Conservation (phyloP, 148 eudicot genomes). For the Pharnaceum exiguum region DNA sequence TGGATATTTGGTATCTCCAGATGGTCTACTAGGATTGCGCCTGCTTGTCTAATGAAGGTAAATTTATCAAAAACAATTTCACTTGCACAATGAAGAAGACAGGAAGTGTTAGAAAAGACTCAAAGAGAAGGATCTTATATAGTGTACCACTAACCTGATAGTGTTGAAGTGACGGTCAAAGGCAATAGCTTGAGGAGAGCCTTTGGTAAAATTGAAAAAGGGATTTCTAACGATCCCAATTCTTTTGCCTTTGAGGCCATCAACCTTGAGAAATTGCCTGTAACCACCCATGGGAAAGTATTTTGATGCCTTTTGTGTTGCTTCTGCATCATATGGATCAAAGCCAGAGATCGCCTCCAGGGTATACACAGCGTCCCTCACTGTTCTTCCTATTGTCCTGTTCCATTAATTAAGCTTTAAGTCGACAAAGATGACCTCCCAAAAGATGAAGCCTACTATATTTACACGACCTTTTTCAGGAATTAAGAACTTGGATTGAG, state of each 20-base stretch:
- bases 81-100: no score
- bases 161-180: neutral
- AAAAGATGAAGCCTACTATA: no score
- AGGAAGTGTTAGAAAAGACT: no score
- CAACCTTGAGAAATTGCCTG: constrained; percentile 33
- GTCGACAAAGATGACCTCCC: no score
- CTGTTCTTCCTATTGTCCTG: constrained; percentile 47
- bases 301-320: constrained; percentile 37
- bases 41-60: constrained; percentile 19
- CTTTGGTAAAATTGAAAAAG: constrained; percentile 15
- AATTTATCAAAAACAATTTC: constrained; percentile 7
- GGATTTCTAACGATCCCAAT: constrained; percentile 38
- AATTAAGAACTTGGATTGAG: no score
- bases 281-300: constrained; percentile 42
- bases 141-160: constrained; percentile 25
- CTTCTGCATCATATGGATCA: constrained; percentile 30
- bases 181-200: neutral
- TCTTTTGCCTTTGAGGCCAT: constrained; percentile 44
- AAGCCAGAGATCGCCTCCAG: constrained; percentile 38
- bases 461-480: no score
- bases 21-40: constrained; percentile 34
- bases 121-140: no score
- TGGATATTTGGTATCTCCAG: constrained; percentile 22
- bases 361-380: constrained; percentile 43
- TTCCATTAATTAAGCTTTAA: neutral